phyloP scores from a whole-genome alignment of 179 eudicot species.

The Silene coronaria region DNA sequence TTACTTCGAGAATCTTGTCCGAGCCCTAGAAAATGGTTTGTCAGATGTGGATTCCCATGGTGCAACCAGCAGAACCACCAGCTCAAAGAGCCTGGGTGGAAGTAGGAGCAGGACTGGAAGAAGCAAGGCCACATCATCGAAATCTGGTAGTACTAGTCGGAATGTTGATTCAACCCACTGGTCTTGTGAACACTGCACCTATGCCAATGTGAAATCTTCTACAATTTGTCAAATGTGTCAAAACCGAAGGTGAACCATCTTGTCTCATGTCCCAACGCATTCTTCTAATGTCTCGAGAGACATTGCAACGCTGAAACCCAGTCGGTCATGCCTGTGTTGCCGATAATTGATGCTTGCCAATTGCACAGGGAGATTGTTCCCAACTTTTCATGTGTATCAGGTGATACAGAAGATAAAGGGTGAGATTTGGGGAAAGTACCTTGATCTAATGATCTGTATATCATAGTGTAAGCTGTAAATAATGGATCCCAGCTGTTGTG shows the following conservation, averaged over 20 bases:
- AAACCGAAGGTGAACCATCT: conserved; percentile 38
- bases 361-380: conserved; percentile 5
- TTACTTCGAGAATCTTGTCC: conserved; percentile 87
- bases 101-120: conserved; percentile 51
- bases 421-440: conserved; percentile 10
- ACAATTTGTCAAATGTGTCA: conserved; percentile 60
- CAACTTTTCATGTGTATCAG: conserved; percentile 3
- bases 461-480: conserved; percentile 26
- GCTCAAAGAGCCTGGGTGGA: conserved; percentile 48
- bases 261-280: neutral
- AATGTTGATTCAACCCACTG: conserved; percentile 49
- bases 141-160: conserved; percentile 45
- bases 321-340: conserved; percentile 1
- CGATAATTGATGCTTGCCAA: conserved; percentile 10
- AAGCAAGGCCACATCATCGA: conserved; percentile 40
- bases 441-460: conserved; percentile 11
- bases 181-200: conserved; percentile 87
- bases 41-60: conserved; percentile 65
- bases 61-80: conserved; percentile 44
- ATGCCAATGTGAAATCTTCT: conserved; percentile 41
- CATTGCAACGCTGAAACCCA: neutral
- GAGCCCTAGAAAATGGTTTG: conserved; percentile 83
- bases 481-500: conserved; percentile 17
- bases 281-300: neutral
- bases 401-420: conserved; percentile 18